A percentile compares a stretch with the other conserved stretches of the same genome.
Evolutionary conservation across 495 filamentous ascomycete species (phyloP).

Genomic region (Lasiosphaeria hispida): DNA sequence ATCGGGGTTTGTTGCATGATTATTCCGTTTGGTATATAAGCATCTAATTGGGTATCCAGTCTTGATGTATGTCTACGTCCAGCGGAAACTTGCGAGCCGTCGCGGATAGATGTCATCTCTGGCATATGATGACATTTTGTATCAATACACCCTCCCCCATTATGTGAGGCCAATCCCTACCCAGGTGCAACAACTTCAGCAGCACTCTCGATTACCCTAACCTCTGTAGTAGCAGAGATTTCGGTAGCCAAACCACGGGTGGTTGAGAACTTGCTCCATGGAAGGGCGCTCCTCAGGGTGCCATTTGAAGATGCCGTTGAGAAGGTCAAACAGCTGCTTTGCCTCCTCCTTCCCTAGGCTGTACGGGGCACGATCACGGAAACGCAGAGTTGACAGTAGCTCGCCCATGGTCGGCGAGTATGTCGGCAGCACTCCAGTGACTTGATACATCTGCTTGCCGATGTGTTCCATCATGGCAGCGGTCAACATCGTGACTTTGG

Average conservation of each 20-base stretch:
- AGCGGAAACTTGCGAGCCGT: too few relatives aligned
- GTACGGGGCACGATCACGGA: not conserved
- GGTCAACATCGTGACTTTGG: not conserved
- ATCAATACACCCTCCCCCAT: too few relatives aligned
- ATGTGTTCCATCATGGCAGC: not conserved
- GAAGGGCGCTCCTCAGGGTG: conserved; percentile 20
- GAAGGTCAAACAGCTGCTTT: conserved; percentile 19
- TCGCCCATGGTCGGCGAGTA: not conserved
- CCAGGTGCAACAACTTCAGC: too few relatives aligned
- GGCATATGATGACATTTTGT: too few relatives aligned
- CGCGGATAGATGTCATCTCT: too few relatives aligned
- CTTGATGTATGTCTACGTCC: too few relatives aligned
- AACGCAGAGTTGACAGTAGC: not conserved
- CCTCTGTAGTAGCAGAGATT: too few relatives aligned
- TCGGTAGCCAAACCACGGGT: conserved; percentile 24
- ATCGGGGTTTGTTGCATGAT: too few relatives aligned
- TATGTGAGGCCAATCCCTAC: too few relatives aligned
- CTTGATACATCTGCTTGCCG: not conserved
- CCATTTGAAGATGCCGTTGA: conserved; percentile 23
- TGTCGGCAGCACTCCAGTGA: conserved; percentile 4
- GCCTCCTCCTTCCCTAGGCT: conserved; percentile 18
- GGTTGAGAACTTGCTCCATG: conserved; percentile 8
- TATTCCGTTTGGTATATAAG: too few relatives aligned
- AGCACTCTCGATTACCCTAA: too few relatives aligned
- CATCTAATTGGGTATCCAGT: too few relatives aligned